Evolutionary conservation across 495 filamentous ascomycete genomes (phyloP), one percentile per base, ranked within the genome.

Genomic region (Annulohypoxylon nitens): DNA sequence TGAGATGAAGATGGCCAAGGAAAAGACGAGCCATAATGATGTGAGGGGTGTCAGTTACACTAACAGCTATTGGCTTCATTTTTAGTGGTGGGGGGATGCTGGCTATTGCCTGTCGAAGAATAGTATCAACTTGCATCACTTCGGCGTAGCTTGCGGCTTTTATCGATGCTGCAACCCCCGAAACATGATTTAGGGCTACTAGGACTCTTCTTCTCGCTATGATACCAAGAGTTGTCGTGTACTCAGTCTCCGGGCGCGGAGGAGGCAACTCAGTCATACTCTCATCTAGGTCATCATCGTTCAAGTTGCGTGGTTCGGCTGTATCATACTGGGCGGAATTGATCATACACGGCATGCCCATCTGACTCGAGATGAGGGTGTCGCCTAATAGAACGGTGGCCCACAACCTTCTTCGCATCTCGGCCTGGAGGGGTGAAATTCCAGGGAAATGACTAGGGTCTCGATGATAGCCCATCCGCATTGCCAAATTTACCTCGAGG

Each of bases 351-450:
- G 83, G 83, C 18, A 86, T 71, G 1, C 83, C 83, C 50, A 79
- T 76, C 37, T 82, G 69, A 20, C 64, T 69, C 0, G 83, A 82
- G 23, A 81, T 61, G 20, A 73, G 45, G 16, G 81, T 61, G 66
- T 87, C 85, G 39, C 78, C 59, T 23, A 54, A 14, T 26, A 75
- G n/a, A 59, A 85, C 65, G n/a, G 84, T 75, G 16, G 76, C 67
- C 83, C 83, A 85, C 6, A 83, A 18, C n/a, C 82, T 77, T 43
- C 83, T 76, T 57, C 83, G 78, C 77, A 83, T 80, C 58, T 85
- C 82, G 9, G 81, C 79, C 63, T 83, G 80, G 64, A 81, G 84
- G 1, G 77, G 71, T 0, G 80, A 71, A 25, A 83, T 79, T 25
- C 68, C 75, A 1, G 77, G 69, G 41, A 79, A 82, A 68, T 84